Base-by-base conservation (phyloP, 345 rosid genomes). In the Linum tenue region DNA sequence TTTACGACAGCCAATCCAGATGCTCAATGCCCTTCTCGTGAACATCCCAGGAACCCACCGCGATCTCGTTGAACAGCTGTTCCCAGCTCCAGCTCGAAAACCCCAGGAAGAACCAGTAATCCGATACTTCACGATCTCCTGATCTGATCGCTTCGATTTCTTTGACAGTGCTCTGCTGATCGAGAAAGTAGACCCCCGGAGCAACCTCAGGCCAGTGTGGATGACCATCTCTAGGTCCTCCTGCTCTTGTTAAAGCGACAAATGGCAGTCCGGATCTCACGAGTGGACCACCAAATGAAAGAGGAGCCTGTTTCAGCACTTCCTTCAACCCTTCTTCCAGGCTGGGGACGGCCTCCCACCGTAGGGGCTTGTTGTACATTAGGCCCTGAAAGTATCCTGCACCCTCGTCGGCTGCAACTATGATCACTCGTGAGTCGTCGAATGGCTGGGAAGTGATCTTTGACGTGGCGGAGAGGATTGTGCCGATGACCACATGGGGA, bases 21-120 rank as follows among this genome's bases (percentile, higher is more conserved):
- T 58, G 66, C 36, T 53, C 70, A 43, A 40, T 64, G 6, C 42
- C 58, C 41, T 77, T 72, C 36, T 81, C 78, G 38, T 60, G 75
- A 56, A 81, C 40, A 38, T 71, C 77, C 99, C 99, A 94, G 63
- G 85, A 85, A 65, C 99, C 98, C 64, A 67, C 74, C 4, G 73
- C 67, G 12, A 90, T 81, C 83, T 92, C 98, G 60, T 79, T 68
- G 38, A 80, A 82, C 65, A 94, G 65, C 76, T 94, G 99, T 3
- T 76, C 74, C 86, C 96, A 85, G 51, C 80, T 81, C 99, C 99
- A 94, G 70, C 83, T 77, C 0, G 96, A 77, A 67, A 78, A 82
- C 7, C 99, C 99, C 74, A 90, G 67, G 86, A 94, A 94, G 74
- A 94, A 90, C 95, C 96, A 94, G 71, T 84, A 88, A 41, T 83